Evolutionary conservation across 2,329 filamentous ascomycete genomes (phyloP), one percentile per base, ranked within the genome.

Genomic region (Talaromyces atroroseus): DNA sequence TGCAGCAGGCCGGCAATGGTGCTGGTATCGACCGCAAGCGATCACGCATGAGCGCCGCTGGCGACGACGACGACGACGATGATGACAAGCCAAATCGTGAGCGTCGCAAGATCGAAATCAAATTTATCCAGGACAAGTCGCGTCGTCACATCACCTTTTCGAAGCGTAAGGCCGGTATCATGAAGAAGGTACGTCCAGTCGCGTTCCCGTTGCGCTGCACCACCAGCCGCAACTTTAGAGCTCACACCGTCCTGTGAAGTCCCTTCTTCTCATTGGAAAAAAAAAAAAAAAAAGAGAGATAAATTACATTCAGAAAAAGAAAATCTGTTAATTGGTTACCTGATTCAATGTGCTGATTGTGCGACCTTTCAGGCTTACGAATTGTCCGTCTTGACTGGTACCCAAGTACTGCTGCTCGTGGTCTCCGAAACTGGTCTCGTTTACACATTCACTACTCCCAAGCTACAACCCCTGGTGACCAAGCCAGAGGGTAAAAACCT

Each of bases 121-220:
- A 99, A 83, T 99, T 99, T 80, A 99, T 99, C 76, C 92, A 92
- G 77, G 94, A 99, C 79, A 99, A 99, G 82, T 97, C 92, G 78
- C 91, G 94, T 78, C 89, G 94, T 62, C 94, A 99, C 80, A 99
- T 97, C 74, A 97, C 94, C 69, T 97, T 99, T 76, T 97, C 92
- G 66, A 99, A 99, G 86, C 90, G 94, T 75, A 99, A 99, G 82
- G 94, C 94, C 56, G 94, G 94, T 67, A 97, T 99, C 76, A 97
- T 99, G 94, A 97, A 99, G 83, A 97, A 97, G 91, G 94, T 96
- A 74, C 65, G 52, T 86, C 61, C 63, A 64, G 56, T 58, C 56
- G 56, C 56, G 56, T 58, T 53, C 56, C 49, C 50, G 40, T 48
- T 44, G 52, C 57, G 49, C 52, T 49, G 32, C 32, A 29, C 24